Base-by-base conservation (phyloP, 768 basidiomycete genomes). In the Obba rivulosa region DNA sequence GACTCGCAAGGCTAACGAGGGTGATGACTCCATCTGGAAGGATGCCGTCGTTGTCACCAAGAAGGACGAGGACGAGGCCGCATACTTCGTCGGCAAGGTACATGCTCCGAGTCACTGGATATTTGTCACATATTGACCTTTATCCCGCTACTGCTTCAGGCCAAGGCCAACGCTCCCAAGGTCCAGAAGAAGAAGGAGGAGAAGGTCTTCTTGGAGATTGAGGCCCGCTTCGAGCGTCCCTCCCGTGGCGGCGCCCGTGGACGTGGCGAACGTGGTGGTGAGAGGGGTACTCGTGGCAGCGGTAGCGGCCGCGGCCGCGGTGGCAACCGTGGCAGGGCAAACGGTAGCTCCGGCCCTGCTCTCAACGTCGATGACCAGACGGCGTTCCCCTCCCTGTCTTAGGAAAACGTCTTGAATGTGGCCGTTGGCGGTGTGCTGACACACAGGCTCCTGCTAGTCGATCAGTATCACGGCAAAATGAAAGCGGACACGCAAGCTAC, bases 41-140 rank as follows among this genome's bases (percentile, higher is more conserved):
- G 85, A 83, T 64, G 81, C 76, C 49, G 76, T 84, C 50, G 76
- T 76, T 50, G 68, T 89, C 57, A 65, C 70, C 48, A 71, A 72
- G 61, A 88, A 83, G 66, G 72, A 73, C 52, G 83, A 86, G 35
- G 81, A 77, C 18, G 79, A 83, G 53, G 77, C 78, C 52, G 69
- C 80, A 42, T 94, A 93, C 77, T 93, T 87, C 69, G 79, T 83
- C 52, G 89, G 91, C 69, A 95, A 96, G 87, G 95, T 93, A 55
- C 37, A 74, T 62, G n/a, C 2, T 37, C 7, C 28, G 13, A 13
- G 13, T 7, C 28, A 31, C 13, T 5, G 13, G 43, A 2, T 20
- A 2, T 34, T 17, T 20, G 17, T 18, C 50, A 11, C 34, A 39
- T 8, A n/a, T 34, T 17, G n/a, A 16, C 21, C 3, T 17, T 31